Base-by-base conservation (phyloP, 805 yeast genomes). In the Blastobotrys americana region DNA sequence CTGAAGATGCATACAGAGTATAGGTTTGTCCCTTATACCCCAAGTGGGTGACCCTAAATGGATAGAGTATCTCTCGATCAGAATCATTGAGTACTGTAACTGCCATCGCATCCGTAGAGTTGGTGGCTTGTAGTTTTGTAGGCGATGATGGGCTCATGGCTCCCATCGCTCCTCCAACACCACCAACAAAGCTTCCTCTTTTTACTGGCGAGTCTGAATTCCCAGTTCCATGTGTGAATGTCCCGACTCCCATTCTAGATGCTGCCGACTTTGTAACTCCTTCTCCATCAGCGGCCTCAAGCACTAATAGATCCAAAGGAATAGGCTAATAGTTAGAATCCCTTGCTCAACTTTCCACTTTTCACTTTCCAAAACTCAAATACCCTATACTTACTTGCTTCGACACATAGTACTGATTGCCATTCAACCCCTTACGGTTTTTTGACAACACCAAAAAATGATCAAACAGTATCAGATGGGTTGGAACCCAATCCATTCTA, bases 391-490 rank as follows among this genome's bases (percentile, higher is more conserved):
- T 43, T 39, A 48, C 52, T 48, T 34, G 49, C 42, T 60, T 62
- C 3, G 68, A 57, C 31, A 65, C 62, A 21, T 56, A 60, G 42
- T 58, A 58, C 25, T 60, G 63, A 2, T 53, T 50, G 1, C 67
- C 67, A 31, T 56, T 55, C 43, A 47, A 49, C 2, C 65, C 69
- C 25, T 64, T 66, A 3, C 64, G 52, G 8, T 54, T 51, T 42
- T 66, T 66, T 5, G 69, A 59, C 19, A 68, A 46, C 2, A 67
- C 57, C 37, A 86, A 62, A 53, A 71, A 84, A 55, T 86, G 84
- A 57, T 86, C 95, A 42, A 86, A 63, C 22, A 86, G 63, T 16
- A 84, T 75, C 19, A 83, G 54, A 51, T 76, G 69, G 1, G 68
- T 63, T 0, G 72, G 66, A 5, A 68, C 64, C 34, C 83, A 70